Evolutionary conservation across 2,329 filamentous ascomycete genomes (phyloP), one percentile per base, ranked within the genome.

Genomic region (Pseudonectria foliicola): DNA sequence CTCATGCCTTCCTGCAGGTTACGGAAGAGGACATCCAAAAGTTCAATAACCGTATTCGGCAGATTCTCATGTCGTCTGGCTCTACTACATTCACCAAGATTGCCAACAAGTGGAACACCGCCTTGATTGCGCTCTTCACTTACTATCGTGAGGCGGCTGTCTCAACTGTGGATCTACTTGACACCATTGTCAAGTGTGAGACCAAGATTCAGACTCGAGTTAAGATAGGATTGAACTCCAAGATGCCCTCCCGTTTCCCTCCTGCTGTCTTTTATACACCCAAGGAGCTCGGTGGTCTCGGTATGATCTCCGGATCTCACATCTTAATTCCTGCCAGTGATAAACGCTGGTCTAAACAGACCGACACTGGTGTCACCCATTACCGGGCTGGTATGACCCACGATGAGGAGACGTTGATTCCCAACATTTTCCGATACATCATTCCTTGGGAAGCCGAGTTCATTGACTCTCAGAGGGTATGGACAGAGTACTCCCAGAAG

Each of bases 11-110:
- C 74, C 67, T 98, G 35, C 90, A 96, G 55, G 92, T 98, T 14
- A 96, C 92, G 0, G 90, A 96, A 54, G 92, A 96, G 56, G 92
- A 98, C 55, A 90, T 98, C 31, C 84, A 90, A 47, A 96, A 96
- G 63, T 98, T 98, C 72, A 98, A 98, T 65, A 98, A 98, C 61
- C 82, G 93, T 27, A 98, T 98, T 55, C 80, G 92, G 40, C 92
- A 98, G 56, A 98, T 98, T 57, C 73, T 98, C 37, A 98, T 98
- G 92, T 96, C 90, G 10, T 96, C 92, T 39, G 93, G 92, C n/a
- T 95, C 87, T 5, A 98, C 92, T 0, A 98, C 92, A 0, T 98
- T 98, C 66, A 98, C 92, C 29, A 98, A 98, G 74, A 98, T 98
- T 55, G 92, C 93, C 30, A 98, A 98, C 67, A 98, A 98, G 67